These are phyloP conservation scores for Mucor circinelloides DNA, from an alignment of 371 early-diverging fungal species.

Conservation along the genomic window DNA sequence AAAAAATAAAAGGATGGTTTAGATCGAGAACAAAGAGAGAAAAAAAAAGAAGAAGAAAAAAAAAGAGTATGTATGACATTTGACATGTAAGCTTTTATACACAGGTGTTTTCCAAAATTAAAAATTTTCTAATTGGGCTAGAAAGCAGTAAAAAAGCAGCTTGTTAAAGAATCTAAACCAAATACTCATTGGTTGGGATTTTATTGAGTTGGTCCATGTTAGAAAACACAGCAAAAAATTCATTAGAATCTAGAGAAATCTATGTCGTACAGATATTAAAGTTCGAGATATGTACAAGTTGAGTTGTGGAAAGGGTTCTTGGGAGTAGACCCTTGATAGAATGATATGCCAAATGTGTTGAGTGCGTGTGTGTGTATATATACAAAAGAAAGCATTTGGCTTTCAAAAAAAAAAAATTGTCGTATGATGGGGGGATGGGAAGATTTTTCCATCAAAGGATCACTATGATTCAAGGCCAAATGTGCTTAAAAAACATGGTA, in stretches of 20 bases:
- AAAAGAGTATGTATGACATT: not conserved
- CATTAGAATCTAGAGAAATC: not conserved
- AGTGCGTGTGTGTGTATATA: not conserved
- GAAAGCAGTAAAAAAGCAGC: conserved; percentile 1
- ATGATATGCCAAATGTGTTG: not conserved
- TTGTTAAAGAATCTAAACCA: not conserved
- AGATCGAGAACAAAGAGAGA: not conserved
- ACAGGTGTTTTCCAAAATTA: not conserved
- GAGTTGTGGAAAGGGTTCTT: not conserved
- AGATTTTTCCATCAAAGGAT: not conserved
- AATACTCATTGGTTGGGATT: not conserved
- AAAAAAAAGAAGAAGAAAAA: not conserved
- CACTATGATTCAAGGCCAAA: conserved; percentile 11
- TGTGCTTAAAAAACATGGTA: conserved; percentile 1
- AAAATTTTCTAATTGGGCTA: not conserved
- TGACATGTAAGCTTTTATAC: not conserved
- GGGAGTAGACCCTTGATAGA: not conserved
- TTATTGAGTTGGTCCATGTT: not conserved
- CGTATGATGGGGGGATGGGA: not conserved
- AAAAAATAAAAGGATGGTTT: not conserved
- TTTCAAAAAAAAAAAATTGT: not conserved
- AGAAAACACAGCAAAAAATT: not conserved
- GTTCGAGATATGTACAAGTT: not conserved
- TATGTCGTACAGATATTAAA: not conserved
- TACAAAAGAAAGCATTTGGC: not conserved